Evolutionary conservation across 129 eudicot genomes (phyloP), one percentile per base, ranked within the genome.

Genomic region (Tanacetum coccineum): DNA sequence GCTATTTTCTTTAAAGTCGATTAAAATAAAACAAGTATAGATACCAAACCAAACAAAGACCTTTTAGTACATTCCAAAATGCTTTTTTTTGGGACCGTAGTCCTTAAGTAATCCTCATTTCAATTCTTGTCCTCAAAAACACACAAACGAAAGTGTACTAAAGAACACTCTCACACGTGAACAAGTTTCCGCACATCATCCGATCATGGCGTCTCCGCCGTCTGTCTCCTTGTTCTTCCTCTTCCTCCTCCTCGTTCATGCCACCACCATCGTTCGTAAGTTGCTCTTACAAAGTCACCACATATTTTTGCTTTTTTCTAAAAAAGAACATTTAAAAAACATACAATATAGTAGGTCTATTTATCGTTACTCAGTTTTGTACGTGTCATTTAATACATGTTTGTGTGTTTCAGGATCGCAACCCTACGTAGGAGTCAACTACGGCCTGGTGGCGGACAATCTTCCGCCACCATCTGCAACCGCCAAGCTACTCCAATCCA

Each of bases 391-490:
- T 55, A 66, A 28, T 57, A 49, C 19, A 10, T 56, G 8, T 7
- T n/a, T 53, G 20, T 53, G n/a, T n/a, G 20, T 44, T 12, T 75
- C 77, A 83, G 86, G 72, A 14, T 76, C 95, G 10, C 84, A 85
- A 73, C 66, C 92, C 13, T 85, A 75, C 32, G 67, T 90, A 56
- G 95, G 97, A 13, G 70, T 90, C 9, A 87, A 90, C 49, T 90
- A 90, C 57, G 97, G 97, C 14, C 62, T 77, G 63, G 80, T 85
- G 18, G 95, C 89, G 28, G 91, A 87, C 64, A 90, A 90, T 78
- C 89, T 90, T 0, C 97, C 97, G n/a, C 79, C 95, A 48, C 85
- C 97, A 28, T 78, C 84, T 2, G 81, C 80, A 30, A 78, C 91
- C 11, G 89, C 79, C 0, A 81, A 81, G 78, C 78, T 87, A 9